These are phyloP conservation scores for Mycoemilia scoparia DNA, from an alignment of 192 early-diverging fungal species.

Conservation along the genomic window DNA sequence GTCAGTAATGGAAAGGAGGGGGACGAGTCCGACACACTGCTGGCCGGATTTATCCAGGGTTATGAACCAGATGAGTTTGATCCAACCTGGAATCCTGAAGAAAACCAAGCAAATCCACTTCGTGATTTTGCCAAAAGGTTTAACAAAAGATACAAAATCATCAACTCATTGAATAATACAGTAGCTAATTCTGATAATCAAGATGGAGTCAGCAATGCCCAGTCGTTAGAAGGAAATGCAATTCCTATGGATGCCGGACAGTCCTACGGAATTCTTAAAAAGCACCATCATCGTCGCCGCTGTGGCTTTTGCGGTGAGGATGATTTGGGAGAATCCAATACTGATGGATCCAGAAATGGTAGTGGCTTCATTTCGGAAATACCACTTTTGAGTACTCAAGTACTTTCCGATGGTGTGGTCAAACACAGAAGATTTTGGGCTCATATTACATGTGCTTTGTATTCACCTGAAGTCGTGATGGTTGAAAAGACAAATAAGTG, in stretches of 20 bases:
- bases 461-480: slow-evolving; percentile 74
- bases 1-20: too few relatives aligned
- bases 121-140: too few relatives aligned
- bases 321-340: slow-evolving; percentile 4
- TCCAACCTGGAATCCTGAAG: too few relatives aligned
- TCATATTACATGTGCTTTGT: slow-evolving; percentile 65
- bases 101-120: too few relatives aligned
- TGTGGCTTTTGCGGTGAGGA: slow-evolving; percentile 40
- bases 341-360: slow-evolving; percentile 2
- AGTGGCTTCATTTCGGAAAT: slow-evolving; percentile 10
- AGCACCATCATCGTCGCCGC: slow-evolving; percentile 2
- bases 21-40: too few relatives aligned
- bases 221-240: too few relatives aligned
- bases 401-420: slow-evolving; percentile 29
- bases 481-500: slow-evolving; percentile 44
- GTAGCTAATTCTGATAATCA: not conserved
- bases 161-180: not conserved
- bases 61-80: slow-evolving; percentile 3
- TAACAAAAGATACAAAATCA: too few relatives aligned
- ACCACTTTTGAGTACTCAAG: slow-evolving; percentile 38
- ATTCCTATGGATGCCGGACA: too few relatives aligned
- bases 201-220: too few relatives aligned
- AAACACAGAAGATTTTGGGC: slow-evolving; percentile 56
- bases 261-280: not conserved
- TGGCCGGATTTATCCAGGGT: not conserved